Base-by-base conservation (phyloP, 164 flowering plant genomes). In the Sedum album region DNA sequence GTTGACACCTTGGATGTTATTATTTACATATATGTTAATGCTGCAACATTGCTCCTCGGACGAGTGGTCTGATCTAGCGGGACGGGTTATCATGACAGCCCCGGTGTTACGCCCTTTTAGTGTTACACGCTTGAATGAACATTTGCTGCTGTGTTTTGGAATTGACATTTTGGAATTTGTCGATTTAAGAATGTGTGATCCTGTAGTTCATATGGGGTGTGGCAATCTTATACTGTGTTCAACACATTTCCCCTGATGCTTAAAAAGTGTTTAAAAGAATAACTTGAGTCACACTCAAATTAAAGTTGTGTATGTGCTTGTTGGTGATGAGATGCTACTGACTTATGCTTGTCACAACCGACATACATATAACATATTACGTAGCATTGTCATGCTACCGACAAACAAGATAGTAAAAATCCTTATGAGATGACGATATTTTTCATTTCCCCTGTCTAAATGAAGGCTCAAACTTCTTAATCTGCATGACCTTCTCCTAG, bases 1-100 rank as follows among this genome's bases (percentile, higher is more conserved):
- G 75, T 75, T 85, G 6, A 80, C 81, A 11, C 94, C 96, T 71
- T 89, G 94, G n/a, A 85, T 65, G 31, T 87, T 88, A 81, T 80
- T 91, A 82, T 84, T 91, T 35, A 89, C 71, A 55, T 80, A 85
- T 14, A 91, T 83, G 79, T 87, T 90, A 67, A 89, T 75, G 79
- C 78, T 73, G 68, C 81, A 84, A 70, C 80, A 48, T 61, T 75
- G 73, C 7, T 31, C 49, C 0, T 72, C 49, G 63, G 81, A 78
- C 61, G 75, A 73, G 8, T 68, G 20, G 6, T 31, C 36, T 38
- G 72, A 71, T 7, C 66, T 71, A 14, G 66, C 42, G 38, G 66
- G 70, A 6, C 73, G 71, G 28, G 74, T 36, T 33, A 60, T 68
- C 83, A 83, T 83, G 6, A 81, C 17, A 1, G 97, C 87, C 23